Evolutionary conservation across 768 basidiomycete species (phyloP).

Genomic region (Leccinum barrowsii): DNA sequence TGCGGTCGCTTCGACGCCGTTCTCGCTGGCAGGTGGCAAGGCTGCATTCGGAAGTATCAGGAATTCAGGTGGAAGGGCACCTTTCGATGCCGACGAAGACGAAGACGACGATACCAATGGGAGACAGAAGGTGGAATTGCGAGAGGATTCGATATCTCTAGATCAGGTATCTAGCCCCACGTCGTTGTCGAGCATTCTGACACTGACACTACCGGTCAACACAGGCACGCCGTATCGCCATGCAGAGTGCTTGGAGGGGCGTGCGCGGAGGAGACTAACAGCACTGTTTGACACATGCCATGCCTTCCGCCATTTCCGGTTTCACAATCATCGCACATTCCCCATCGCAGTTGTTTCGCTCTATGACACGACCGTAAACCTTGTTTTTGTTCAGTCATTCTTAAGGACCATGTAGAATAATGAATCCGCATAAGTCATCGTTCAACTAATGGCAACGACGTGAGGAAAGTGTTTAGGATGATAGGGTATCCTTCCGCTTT

Average conservation of each 20-base stretch:
- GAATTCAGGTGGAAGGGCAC: conserved; percentile 30
- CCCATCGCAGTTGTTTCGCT: conserved; percentile 8
- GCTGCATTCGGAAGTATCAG: conserved; percentile 84
- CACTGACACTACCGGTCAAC: conserved; percentile 7
- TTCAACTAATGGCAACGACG: conserved; percentile 1
- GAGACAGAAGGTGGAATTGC: conserved; percentile 70
- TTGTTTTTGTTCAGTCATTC: conserved; percentile 13
- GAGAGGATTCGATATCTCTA: conserved; percentile 82
- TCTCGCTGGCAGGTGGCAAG: conserved; percentile 74
- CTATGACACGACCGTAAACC: conserved; percentile 5
- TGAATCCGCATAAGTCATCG: conserved; percentile 10
- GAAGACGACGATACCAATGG: conserved; percentile 66
- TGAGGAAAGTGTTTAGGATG: conserved; percentile 3
- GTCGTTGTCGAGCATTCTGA: neutral
- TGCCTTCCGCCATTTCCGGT: conserved; percentile 1
- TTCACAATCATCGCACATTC: conserved; percentile 5
- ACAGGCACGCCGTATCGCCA: conserved; percentile 77
- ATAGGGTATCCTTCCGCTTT: conserved; percentile 18
- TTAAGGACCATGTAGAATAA: conserved; percentile 28
- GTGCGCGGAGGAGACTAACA: conserved; percentile 44
- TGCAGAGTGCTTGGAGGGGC: conserved; percentile 89
- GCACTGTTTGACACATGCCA: conserved; percentile 2
- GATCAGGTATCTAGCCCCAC: conserved; percentile 66
- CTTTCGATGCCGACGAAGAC: conserved; percentile 64
- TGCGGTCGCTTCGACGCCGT: conserved; percentile 75